Evolutionary conservation across 306 rosid species (phyloP), one percentile per base, ranked within the genome.

Genomic region (Prunus davidiana): DNA sequence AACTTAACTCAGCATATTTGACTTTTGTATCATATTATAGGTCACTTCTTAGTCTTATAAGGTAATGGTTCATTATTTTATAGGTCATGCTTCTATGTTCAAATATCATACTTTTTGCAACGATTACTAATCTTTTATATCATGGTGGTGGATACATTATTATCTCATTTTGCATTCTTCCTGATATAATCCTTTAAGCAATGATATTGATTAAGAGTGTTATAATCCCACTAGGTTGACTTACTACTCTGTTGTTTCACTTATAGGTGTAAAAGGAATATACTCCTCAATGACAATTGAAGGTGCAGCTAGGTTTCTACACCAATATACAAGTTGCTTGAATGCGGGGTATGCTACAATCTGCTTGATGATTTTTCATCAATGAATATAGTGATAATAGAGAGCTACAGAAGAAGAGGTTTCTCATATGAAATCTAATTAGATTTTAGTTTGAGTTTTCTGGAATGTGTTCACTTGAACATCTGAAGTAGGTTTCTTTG

Each of bases 251-350:
- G 81, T 69, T 24, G 69, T 64, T 70, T 76, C 19, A 67, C 67
- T 73, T 74, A 32, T 68, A 94, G 98, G 98, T 66, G 82, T 84
- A 27, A 94, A 90, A 78, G 97, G 98, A 81, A 76, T 89, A 65
- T 92, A 92, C 82, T 82, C 82, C 75, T 94, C 98, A 25, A 83
- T 55, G 45, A 87, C 89, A 78, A 90, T 94, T 80, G 87, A 85
- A 86, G 93, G 91, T 67, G 98, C 96, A 56, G 85, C 95, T n/a
- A 76, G 61, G 72, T 94, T 94, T 85, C 63, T 86, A 15, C 58
- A 64, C 25, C 82, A 85, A 67, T 90, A 87, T 51, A 76, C 86
- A 76, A 79, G 78, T 74, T 89, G 75, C 75, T 82, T 90, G 57
- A 76, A 65, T 75, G 78, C 79, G 58, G 87, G 96, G 98, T 94